Conservation (phyloP, 2,329 filamentous ascomycete genomes). For the Trichocomaceae sp. region DNA sequence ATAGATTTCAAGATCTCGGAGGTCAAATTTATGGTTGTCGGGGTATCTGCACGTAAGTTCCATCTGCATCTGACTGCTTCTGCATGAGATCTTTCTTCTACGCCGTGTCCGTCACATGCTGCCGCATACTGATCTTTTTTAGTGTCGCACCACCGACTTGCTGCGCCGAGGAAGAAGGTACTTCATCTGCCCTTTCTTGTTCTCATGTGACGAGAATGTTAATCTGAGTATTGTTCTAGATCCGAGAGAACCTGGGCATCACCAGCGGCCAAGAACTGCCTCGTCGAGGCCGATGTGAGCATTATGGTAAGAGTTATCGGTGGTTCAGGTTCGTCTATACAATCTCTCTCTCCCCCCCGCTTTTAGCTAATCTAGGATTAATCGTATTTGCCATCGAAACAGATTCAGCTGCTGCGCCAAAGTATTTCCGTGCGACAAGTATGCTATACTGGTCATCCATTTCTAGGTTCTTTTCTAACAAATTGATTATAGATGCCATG, state of each 20-base stretch:
- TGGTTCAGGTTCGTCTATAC: conserved; percentile 46
- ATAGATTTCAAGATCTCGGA: conserved; percentile 62
- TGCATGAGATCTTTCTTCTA: too few species aligned
- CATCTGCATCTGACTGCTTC: neutral
- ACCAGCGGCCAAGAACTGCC: conserved; percentile 50
- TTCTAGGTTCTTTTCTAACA: neutral
- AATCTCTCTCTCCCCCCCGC: too few species aligned
- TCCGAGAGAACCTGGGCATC: conserved; percentile 47
- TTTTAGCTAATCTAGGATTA: neutral
- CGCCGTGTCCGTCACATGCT: neutral
- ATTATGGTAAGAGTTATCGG: conserved; percentile 50
- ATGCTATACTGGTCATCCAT: conserved; percentile 17
- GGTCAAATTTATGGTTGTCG: conserved; percentile 69
- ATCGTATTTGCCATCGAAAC: neutral
- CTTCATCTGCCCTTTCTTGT: neutral
- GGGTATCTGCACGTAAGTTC: conserved; percentile 45
- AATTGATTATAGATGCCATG: conserved; percentile 56
- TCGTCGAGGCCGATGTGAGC: conserved; percentile 46
- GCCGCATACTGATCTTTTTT: neutral
- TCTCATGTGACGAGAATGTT: neutral
- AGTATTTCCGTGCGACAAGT: conserved; percentile 53
- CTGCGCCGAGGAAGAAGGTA: conserved; percentile 12
- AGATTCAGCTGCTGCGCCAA: conserved; percentile 53
- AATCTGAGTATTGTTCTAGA: neutral
- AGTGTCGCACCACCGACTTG: conserved; percentile 10